Conservation (phyloP, 495 filamentous ascomycete species). For the Parmelia sp. region DNA sequence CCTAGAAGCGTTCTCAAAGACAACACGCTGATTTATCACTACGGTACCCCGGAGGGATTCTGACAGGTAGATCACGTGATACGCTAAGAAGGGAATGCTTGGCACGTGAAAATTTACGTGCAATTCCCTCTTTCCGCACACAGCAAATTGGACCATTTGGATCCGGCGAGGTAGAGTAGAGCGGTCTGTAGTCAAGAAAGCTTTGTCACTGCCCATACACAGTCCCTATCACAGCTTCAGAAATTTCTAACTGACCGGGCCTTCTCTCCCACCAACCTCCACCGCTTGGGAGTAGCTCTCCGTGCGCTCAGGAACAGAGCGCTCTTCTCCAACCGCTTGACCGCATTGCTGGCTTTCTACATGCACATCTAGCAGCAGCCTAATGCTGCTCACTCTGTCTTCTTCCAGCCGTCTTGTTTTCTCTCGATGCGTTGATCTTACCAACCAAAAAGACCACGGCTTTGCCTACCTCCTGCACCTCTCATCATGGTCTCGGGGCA, state of each 20-base stretch:
- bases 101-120: not conserved
- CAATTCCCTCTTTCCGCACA: not conserved
- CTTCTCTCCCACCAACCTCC: not conserved
- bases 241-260: not conserved
- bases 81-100: not conserved
- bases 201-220: not conserved
- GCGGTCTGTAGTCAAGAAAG: not conserved
- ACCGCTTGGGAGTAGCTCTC: not conserved
- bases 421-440: not conserved
- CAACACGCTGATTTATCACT: too few species aligned
- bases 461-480: constrained; percentile 36
- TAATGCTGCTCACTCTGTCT: not conserved
- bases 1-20: too few species aligned
- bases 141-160: not conserved
- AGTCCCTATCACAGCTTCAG: not conserved
- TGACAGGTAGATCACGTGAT: not conserved
- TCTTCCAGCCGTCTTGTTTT: not conserved
- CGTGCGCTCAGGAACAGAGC: not conserved
- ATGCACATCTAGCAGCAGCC: not conserved
- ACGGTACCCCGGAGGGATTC: too few species aligned
- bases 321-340: too few species aligned
- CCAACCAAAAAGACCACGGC: constrained; percentile 28
- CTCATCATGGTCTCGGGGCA: constrained; percentile 32
- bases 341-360: not conserved
- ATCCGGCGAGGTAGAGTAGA: not conserved